Percentiles rank a stretch among this genome's conserved stretches.
These are phyloP conservation scores for Fusarium metavorans DNA, from an alignment of 2,329 filamentous ascomycete genomes.

Conservation along the genomic window DNA sequence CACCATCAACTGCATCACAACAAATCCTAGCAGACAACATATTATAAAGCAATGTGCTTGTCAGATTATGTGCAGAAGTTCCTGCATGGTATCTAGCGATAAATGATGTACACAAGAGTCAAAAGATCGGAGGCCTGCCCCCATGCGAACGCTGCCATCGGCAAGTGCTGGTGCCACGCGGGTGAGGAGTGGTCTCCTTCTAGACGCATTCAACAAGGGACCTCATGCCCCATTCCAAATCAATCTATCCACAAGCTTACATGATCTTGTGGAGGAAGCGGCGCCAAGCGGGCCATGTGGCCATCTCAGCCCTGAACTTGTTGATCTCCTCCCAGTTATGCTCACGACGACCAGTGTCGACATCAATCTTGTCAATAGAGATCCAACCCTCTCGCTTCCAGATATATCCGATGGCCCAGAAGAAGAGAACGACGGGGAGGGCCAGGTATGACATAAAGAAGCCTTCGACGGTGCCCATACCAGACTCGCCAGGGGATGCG, in stretches of 20 bases:
- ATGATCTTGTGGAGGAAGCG: slow-evolving; percentile 54
- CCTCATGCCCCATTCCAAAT: background rate
- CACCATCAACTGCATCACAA: background rate
- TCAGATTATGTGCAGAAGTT: slow-evolving; percentile 9
- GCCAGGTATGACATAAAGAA: slow-evolving; percentile 70
- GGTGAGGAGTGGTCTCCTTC: background rate
- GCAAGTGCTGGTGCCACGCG: background rate
- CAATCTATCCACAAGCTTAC: slow-evolving; percentile 38
- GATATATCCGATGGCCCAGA: slow-evolving; percentile 69
- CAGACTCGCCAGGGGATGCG: slow-evolving; percentile 47
- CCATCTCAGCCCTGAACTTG: slow-evolving; percentile 62
- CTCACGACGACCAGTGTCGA: slow-evolving; percentile 74
- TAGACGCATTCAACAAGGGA: background rate
- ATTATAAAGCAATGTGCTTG: background rate
- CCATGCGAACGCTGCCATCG: slow-evolving; percentile 2
- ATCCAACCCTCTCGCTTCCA: slow-evolving; percentile 77
- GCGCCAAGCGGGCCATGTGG: slow-evolving; percentile 65
- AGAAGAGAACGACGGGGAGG: slow-evolving; percentile 64
- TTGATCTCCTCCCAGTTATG: slow-evolving; percentile 75
- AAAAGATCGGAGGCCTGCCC: slow-evolving; percentile 3
- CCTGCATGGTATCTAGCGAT: slow-evolving; percentile 40
- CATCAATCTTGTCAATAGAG: slow-evolving; percentile 70
- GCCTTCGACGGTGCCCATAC: slow-evolving; percentile 56
- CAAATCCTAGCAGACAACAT: background rate
- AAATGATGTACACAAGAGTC: slow-evolving; percentile 37